phyloP scores from a whole-genome alignment of 164 flowering plant genomes.

The Santalum album region DNA sequence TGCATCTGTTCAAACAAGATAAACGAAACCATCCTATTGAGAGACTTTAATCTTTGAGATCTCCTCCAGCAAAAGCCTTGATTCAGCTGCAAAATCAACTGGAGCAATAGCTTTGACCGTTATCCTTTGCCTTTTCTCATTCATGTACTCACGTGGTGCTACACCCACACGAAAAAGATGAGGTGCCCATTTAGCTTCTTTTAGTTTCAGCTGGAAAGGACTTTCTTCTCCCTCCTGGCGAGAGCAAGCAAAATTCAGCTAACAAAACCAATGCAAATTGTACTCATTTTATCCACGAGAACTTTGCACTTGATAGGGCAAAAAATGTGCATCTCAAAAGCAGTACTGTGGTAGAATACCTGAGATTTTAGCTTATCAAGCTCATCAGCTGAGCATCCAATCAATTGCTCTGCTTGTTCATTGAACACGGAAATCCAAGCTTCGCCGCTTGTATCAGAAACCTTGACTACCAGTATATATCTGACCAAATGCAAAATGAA shows the following conservation, averaged over 20 bases:
- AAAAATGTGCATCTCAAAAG: background rate
- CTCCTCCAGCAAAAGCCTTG: slow-evolving; percentile 63
- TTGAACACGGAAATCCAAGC: slow-evolving; percentile 78
- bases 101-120: slow-evolving; percentile 51
- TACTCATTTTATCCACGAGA: background rate
- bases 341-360: slow-evolving; percentile 26
- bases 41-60: slow-evolving; percentile 50
- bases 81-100: slow-evolving; percentile 76
- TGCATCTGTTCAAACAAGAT: background rate
- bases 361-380: slow-evolving; percentile 60
- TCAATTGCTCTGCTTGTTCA: slow-evolving; percentile 72
- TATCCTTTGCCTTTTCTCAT: slow-evolving; percentile 71
- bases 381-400: slow-evolving; percentile 94
- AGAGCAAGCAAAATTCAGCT: background rate
- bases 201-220: slow-evolving; percentile 18
- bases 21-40: slow-evolving; percentile 8
- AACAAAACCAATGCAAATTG: background rate
- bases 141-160: slow-evolving; percentile 58
- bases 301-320: background rate
- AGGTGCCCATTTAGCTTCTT: slow-evolving; percentile 37
- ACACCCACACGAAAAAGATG: slow-evolving; percentile 72
- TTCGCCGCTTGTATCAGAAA: slow-evolving; percentile 77
- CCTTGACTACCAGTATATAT: slow-evolving; percentile 61
- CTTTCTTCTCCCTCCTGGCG: slow-evolving; percentile 31
- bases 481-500: slow-evolving; percentile 26